Percentiles rank a stretch among this genome's conserved stretches.
phyloP scores from a whole-genome alignment of 768 basidiomycete species.

The Megacollybia marginata region DNA sequence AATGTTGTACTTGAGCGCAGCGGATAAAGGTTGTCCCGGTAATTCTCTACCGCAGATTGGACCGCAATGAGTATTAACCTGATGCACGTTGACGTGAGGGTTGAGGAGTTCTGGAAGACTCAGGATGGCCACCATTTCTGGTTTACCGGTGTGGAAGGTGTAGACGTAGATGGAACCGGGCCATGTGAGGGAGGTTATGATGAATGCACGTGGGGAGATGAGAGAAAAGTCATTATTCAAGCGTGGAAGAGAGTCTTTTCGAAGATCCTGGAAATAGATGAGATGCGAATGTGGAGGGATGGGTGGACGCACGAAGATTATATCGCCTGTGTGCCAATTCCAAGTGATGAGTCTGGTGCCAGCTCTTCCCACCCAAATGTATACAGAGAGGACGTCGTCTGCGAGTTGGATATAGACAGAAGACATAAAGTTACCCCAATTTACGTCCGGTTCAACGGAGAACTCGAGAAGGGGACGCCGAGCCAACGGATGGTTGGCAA shows the following conservation, averaged over 20 bases:
- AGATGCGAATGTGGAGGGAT: not conserved
- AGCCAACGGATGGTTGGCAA: conserved; percentile 36
- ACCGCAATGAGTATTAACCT: conserved; percentile 22
- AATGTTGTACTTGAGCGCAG: conserved; percentile 16
- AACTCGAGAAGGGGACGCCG: conserved; percentile 18
- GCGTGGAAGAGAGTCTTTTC: conserved; percentile 13
- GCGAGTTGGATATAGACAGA: conserved; percentile 42
- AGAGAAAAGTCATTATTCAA: conserved; percentile 39
- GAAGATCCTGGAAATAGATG: conserved; percentile 19
- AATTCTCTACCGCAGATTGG: conserved; percentile 22
- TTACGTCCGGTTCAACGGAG: conserved; percentile 14
- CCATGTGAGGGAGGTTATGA: conserved; percentile 26
- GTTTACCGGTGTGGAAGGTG: conserved; percentile 20
- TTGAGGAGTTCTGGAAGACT: conserved; percentile 8
- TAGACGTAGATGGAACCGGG: conserved; percentile 37
- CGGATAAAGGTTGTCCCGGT: conserved; percentile 14
- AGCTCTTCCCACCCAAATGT: conserved; percentile 20
- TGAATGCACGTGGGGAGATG: conserved; percentile 33
- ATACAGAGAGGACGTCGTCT: conserved; percentile 45
- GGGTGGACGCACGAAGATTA: conserved; percentile 32
- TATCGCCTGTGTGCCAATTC: conserved; percentile 42
- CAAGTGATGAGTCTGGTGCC: conserved; percentile 34
- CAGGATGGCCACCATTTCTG: conserved; percentile 6
- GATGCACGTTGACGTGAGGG: conserved; percentile 7
- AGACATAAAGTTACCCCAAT: conserved; percentile 12